These are phyloP conservation scores for Stylosanthes scabra DNA, from an alignment of 331 rosid species.

Conservation along the genomic window DNA sequence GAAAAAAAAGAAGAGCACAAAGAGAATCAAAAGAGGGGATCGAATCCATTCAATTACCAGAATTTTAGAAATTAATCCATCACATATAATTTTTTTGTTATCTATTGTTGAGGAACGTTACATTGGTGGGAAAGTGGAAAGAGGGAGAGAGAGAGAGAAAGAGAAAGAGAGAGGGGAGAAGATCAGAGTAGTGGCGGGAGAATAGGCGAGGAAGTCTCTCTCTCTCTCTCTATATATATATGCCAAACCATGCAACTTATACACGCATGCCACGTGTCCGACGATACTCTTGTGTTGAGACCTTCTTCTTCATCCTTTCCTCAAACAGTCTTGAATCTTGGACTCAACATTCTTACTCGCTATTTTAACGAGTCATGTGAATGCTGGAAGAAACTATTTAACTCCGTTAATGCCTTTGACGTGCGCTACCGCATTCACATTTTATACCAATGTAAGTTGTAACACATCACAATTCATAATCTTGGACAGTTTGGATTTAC, in stretches of 20 bases:
- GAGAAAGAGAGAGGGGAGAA: constrained; percentile 18
- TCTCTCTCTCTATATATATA: too few relatives aligned
- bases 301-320: background rate
- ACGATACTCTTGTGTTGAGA: background rate
- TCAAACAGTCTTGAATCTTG: background rate
- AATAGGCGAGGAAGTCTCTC: constrained; percentile 57
- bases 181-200: constrained; percentile 36
- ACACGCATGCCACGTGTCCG: constrained; percentile 43
- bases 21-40: background rate
- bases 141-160: too few relatives aligned
- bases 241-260: constrained; percentile 3
- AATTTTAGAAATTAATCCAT: background rate
- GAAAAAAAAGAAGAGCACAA: background rate
- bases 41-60: constrained; percentile 1
- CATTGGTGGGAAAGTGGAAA: constrained; percentile 6
- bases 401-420: too few relatives aligned
- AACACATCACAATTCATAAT: too few relatives aligned
- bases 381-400: too few relatives aligned
- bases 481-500: too few relatives aligned
- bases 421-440: too few relatives aligned
- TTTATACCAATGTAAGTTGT: too few relatives aligned
- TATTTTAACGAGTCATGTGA: too few relatives aligned
- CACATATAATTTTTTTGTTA: background rate
- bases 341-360: too few relatives aligned
- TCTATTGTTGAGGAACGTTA: background rate